Conservation (phyloP, 2,329 filamentous ascomycete species). For the Ophiosphaerella narmari region DNA sequence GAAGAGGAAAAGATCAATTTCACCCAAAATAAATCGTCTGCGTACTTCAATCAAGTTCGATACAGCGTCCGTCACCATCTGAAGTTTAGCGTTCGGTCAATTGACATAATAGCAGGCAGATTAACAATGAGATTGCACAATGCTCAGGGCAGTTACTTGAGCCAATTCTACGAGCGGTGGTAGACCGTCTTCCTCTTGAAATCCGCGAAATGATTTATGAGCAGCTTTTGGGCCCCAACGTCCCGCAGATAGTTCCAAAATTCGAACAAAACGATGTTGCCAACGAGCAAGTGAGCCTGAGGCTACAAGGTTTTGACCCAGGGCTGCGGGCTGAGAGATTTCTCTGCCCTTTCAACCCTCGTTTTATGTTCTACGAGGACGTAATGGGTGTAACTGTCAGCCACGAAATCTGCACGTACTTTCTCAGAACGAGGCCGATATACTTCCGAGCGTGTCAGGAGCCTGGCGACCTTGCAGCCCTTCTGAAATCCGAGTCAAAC, state of each 20-base stretch:
- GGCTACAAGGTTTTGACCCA: not conserved
- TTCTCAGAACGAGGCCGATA: not conserved
- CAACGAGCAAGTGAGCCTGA: not conserved
- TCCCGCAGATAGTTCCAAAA: not conserved
- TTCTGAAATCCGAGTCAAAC: not conserved
- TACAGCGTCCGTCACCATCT: not conserved
- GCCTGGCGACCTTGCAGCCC: not conserved
- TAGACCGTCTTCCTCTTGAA: not conserved
- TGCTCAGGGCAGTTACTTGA: not conserved
- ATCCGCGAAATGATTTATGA: not conserved
- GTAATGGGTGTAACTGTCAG: no score
- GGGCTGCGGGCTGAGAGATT: no score
- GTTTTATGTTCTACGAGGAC: no score
- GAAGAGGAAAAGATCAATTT: no score
- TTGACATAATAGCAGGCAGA: not conserved
- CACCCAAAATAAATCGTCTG: no score
- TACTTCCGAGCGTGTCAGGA: not conserved
- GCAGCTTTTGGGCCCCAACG: not conserved
- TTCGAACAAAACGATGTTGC: not conserved
- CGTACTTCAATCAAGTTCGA: no score
- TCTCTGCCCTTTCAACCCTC: no score
- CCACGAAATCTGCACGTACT: no score
- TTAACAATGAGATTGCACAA: not conserved
- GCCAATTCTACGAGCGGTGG: not conserved
- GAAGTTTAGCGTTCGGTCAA: not conserved